Percentiles rank a stretch among this genome's conserved stretches.
Conservation (phyloP, 2,329 filamentous ascomycete genomes). For the Diaporthe batatas region DNA sequence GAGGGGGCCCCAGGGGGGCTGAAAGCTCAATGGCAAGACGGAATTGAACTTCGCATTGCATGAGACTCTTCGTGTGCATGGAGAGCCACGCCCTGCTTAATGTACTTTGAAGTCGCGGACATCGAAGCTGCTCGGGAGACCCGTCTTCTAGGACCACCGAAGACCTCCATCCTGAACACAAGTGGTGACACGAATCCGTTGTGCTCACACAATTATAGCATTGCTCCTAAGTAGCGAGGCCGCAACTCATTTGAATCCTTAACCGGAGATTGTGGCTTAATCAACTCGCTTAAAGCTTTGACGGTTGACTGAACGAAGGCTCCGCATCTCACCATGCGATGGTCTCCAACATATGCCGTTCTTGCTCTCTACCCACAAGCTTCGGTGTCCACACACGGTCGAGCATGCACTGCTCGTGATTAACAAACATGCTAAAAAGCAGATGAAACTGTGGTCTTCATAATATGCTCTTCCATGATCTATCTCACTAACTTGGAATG, state of each 20-base stretch:
- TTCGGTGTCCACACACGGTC: background rate
- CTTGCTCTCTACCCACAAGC: background rate
- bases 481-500: background rate
- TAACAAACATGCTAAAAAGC: background rate
- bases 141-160: background rate
- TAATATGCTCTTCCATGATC: constrained; percentile 1
- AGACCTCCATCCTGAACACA: background rate
- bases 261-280: background rate
- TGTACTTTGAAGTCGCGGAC: too few species aligned
- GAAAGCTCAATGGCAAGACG: background rate
- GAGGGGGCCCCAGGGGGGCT: too few species aligned
- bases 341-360: background rate
- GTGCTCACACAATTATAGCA: background rate
- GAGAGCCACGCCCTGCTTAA: too few species aligned
- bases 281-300: background rate
- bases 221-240: background rate
- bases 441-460: background rate
- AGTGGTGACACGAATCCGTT: background rate
- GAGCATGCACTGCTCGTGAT: background rate
- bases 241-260: background rate
- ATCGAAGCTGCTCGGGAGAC: too few species aligned
- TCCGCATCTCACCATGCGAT: background rate
- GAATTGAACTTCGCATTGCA: background rate
- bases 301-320: background rate
- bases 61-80: background rate